Evolutionary conservation across 306 rosid species (phyloP).

Genomic region (Castanea crenata): DNA sequence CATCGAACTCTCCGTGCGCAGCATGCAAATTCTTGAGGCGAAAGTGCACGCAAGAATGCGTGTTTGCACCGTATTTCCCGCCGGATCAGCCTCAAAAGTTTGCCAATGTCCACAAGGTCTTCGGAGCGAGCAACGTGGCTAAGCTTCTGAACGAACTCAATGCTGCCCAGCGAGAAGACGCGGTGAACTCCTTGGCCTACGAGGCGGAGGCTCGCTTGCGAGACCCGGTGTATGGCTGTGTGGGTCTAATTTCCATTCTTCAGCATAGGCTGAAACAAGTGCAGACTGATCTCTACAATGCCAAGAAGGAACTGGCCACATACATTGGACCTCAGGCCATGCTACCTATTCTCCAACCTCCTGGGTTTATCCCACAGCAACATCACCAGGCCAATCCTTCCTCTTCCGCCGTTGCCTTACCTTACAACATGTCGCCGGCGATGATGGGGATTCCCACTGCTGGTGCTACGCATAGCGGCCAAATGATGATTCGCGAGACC

Average conservation of each 20-base stretch:
- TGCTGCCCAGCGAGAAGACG: conserved; percentile 75
- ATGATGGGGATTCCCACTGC: conserved; percentile 29
- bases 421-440: conserved; percentile 34
- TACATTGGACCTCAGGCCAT: conserved; percentile 72
- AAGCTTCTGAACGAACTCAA: conserved; percentile 76
- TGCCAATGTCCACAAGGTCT: conserved; percentile 76
- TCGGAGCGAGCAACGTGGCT: conserved; percentile 89
- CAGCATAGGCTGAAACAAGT: conserved; percentile 64
- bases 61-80: conserved; percentile 92
- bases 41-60: conserved; percentile 92
- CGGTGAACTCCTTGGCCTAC: conserved; percentile 82
- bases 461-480: conserved; percentile 18
- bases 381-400: conserved; percentile 31
- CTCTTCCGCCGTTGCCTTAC: conserved; percentile 20
- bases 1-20: conserved; percentile 85
- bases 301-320: conserved; percentile 70
- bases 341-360: conserved; percentile 27
- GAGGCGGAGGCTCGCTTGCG: conserved; percentile 87
- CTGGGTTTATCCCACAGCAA: conserved; percentile 25
- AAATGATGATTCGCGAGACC: conserved; percentile 51
- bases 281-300: conserved; percentile 52
- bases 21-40: conserved; percentile 80
- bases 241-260: conserved; percentile 82
- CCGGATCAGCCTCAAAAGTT: conserved; percentile 90
- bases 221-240: conserved; percentile 92